Percentiles rank a stretch among this genome's conserved stretches.
Evolutionary conservation across 106 monocot genomes (phyloP).

Genomic region (Ottelia alismoides): DNA sequence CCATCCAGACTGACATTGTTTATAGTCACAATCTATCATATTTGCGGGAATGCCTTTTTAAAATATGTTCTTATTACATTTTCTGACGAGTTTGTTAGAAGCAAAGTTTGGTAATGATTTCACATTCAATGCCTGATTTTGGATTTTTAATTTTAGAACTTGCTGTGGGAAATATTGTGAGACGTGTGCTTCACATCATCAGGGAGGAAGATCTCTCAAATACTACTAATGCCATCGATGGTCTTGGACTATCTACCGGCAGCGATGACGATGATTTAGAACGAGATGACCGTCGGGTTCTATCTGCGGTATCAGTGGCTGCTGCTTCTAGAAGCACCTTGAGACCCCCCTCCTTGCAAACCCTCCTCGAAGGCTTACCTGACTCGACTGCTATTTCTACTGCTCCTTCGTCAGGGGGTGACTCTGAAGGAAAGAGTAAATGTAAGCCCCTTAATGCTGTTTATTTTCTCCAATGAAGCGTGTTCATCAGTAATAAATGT

Average conservation of each 20-base stretch:
- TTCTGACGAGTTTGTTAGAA: no score
- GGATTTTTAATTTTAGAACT: constrained; percentile 43
- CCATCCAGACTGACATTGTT: no score
- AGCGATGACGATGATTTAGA: constrained; percentile 77
- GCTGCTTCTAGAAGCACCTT: constrained; percentile 87
- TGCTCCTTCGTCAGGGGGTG: constrained; percentile 65
- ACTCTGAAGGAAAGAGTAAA: constrained; percentile 94
- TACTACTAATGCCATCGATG: constrained; percentile 47
- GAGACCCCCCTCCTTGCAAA: constrained; percentile 88
- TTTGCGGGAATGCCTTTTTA: no score
- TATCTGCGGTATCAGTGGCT: constrained; percentile 81
- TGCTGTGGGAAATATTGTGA: constrained; percentile 92
- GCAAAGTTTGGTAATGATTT: no score
- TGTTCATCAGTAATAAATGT: no score
- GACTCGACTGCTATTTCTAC: constrained; percentile 24
- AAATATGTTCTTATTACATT: no score
- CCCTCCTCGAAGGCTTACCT: constrained; percentile 80
- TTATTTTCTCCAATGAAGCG: no score
- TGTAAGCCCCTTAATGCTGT: constrained; percentile 29
- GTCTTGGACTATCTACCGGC: constrained; percentile 35
- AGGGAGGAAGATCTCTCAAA: constrained; percentile 86
- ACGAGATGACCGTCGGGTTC: constrained; percentile 26
- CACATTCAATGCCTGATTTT: no score
- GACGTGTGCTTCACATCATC: constrained; percentile 87
- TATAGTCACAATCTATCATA: no score